Evolutionary conservation across 345 rosid species (phyloP).

Genomic region (Kandelia obovata): DNA sequence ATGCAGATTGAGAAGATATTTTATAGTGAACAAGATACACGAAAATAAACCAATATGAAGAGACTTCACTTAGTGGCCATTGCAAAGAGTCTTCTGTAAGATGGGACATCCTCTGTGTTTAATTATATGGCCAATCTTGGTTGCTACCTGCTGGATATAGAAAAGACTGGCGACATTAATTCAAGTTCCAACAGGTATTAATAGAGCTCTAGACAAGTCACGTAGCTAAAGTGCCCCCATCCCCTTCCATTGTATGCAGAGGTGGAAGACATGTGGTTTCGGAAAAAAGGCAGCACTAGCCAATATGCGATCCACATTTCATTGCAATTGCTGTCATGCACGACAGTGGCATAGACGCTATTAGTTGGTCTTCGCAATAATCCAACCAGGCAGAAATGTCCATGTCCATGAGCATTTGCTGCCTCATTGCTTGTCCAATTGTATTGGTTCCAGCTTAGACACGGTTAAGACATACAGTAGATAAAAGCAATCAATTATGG

Average conservation of each 20-base stretch:
- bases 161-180: not conserved
- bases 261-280: not conserved
- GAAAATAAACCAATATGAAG: no score
- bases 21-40: no score
- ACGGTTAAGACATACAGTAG: not conserved
- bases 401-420: not conserved
- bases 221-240: not conserved
- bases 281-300: not conserved
- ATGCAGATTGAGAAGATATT: no score
- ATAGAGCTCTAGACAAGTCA: not conserved
- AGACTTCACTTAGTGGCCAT: no score
- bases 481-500: not conserved
- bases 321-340: not conserved
- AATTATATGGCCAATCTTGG: not conserved
- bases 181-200: not conserved
- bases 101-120: no score
- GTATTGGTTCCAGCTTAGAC: not conserved
- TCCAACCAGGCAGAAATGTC: not conserved
- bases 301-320: not conserved
- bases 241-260: constrained; percentile 1
- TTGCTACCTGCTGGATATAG: not conserved
- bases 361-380: constrained; percentile 12
- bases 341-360: not conserved
- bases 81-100: no score
- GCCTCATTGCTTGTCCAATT: not conserved